Percentiles rank a stretch among this genome's conserved stretches.
Conservation (phyloP, 2,329 filamentous ascomycete genomes). For the Colletotrichum tamarilloi region DNA sequence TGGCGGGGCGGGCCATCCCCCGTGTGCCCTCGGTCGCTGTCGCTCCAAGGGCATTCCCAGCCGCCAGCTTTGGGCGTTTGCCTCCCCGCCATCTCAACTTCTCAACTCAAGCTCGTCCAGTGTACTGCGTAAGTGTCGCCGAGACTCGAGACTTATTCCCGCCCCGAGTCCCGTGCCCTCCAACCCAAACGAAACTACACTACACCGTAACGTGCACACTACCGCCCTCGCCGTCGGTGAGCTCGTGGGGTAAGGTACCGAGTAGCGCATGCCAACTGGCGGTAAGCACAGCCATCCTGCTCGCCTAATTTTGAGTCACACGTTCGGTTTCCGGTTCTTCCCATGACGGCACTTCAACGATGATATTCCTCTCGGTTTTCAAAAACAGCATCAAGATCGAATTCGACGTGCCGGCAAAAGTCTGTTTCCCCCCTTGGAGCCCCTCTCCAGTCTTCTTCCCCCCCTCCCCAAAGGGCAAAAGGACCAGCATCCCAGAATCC, state of each 20-base stretch:
- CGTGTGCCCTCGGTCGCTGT: not conserved
- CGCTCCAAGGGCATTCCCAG: conserved; percentile 16
- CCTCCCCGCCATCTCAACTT: conserved; percentile 8
- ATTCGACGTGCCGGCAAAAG: conserved; percentile 11
- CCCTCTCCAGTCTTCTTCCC: not conserved
- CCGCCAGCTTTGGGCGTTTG: conserved; percentile 16
- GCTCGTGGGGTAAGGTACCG: not conserved
- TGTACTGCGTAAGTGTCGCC: not conserved
- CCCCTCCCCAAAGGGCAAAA: not conserved
- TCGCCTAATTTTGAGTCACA: not conserved
- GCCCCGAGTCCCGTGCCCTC: conserved; percentile 16
- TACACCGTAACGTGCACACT: not conserved
- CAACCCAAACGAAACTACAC: conserved; percentile 22
- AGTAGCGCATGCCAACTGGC: conserved; percentile 12
- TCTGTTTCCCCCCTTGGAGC: not conserved
- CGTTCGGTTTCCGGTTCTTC: not conserved
- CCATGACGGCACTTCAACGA: not conserved
- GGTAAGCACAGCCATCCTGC: conserved; percentile 20
- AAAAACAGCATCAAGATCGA: conserved; percentile 8
- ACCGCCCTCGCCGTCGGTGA: conserved; percentile 21
- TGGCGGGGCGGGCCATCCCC: conserved; percentile 25
- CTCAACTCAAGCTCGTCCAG: not conserved
- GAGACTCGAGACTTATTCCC: conserved; percentile 6
- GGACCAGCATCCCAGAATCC: conserved; percentile 12
- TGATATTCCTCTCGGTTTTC: not conserved